phyloP scores from a whole-genome alignment of 345 rosid genomes.

The Erysimum cheiranthoides region DNA sequence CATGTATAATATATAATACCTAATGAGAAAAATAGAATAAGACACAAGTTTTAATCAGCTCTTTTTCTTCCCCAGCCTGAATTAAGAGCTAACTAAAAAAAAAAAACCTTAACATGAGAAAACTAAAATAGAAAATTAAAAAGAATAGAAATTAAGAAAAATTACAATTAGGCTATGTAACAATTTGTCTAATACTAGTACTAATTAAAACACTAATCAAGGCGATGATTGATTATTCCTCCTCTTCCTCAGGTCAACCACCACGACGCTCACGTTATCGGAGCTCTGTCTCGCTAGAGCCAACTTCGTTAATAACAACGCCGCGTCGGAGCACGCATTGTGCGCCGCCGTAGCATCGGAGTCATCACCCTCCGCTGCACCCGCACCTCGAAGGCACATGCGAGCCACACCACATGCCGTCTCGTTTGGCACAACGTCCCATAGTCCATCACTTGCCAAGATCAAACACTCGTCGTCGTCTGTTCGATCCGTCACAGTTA shows the following conservation, averaged over 20 bases:
- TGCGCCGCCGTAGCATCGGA: conserved; percentile 41
- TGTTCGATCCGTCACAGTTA: conserved; percentile 65
- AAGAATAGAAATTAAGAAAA: conserved; percentile 3
- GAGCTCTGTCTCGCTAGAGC: conserved; percentile 80
- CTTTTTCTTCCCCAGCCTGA: conserved; percentile 28
- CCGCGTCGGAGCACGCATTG: conserved; percentile 77
- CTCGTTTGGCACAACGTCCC: conserved; percentile 95
- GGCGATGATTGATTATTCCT: conserved; percentile 15
- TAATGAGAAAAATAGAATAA: not conserved
- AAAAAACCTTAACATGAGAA: not conserved
- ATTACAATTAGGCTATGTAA: conserved; percentile 45
- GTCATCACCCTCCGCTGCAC: not conserved
- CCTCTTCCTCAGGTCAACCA: conserved; percentile 69
- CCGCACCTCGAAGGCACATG: conserved; percentile 58
- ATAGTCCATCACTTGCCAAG: conserved; percentile 82
- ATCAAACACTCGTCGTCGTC: conserved; percentile 81
- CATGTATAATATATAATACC: not conserved
- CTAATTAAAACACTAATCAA: not conserved
- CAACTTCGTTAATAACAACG: conserved; percentile 70
- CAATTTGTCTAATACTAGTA: conserved; percentile 31
- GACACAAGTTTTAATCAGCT: conserved; percentile 1
- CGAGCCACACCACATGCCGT: conserved; percentile 80
- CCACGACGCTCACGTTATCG: conserved; percentile 93
- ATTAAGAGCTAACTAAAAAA: conserved; percentile 14
- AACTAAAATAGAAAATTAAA: not conserved